Evolutionary conservation across 208 protist species (phyloP).

Genomic region (Porcisia hertigi): DNA sequence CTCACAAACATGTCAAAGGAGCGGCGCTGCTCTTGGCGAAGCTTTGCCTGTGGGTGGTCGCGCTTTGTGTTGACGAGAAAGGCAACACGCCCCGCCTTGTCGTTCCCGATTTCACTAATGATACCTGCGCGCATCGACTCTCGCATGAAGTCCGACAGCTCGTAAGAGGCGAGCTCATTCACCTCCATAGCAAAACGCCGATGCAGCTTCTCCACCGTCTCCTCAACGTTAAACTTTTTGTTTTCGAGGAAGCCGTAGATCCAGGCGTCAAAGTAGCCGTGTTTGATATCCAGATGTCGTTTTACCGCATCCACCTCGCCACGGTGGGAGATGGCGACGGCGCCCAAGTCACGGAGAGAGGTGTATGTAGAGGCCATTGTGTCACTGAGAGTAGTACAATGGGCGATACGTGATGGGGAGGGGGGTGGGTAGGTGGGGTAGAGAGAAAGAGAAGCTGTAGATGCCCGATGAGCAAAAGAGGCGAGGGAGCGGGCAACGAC

Average conservation of each 20-base stretch:
- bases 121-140: slow-evolving; percentile 54
- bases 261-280: slow-evolving; percentile 69
- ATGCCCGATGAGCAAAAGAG: background rate
- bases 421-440: too few relatives aligned
- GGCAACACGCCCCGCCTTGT: slow-evolving; percentile 52
- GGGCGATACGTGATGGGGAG: background rate
- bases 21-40: slow-evolving; percentile 43
- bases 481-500: background rate
- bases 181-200: slow-evolving; percentile 64
- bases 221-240: slow-evolving; percentile 75
- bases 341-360: slow-evolving; percentile 53
- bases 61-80: slow-evolving; percentile 57
- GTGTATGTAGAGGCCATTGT: slow-evolving; percentile 36
- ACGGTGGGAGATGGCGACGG: slow-evolving; percentile 51
- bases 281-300: slow-evolving; percentile 40
- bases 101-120: slow-evolving; percentile 59
- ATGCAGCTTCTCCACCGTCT: slow-evolving; percentile 71
- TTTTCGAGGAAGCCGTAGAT: slow-evolving; percentile 82
- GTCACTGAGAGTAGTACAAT: background rate
- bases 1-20: slow-evolving; percentile 74
- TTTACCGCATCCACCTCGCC: slow-evolving; percentile 65
- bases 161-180: slow-evolving; percentile 53
- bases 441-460: too few relatives aligned
- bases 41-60: slow-evolving; percentile 42
- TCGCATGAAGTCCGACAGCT: slow-evolving; percentile 63